Evolutionary conservation across 1,284 basidiomycete genomes (phyloP).

Genomic region (Melampsora larici-populina): DNA sequence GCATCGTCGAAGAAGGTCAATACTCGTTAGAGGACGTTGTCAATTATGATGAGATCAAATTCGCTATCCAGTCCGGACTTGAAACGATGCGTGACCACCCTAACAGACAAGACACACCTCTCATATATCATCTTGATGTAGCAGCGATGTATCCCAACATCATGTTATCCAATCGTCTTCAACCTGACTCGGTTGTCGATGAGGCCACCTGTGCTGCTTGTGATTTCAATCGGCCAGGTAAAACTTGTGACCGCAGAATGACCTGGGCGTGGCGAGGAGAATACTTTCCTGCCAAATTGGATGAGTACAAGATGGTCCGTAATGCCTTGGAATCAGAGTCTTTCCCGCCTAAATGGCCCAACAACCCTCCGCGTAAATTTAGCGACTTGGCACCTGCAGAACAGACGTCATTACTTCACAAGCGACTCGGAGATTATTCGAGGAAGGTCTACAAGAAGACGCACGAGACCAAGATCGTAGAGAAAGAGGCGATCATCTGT

Average conservation of each 20-base stretch:
- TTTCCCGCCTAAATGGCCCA: conserved; percentile 77
- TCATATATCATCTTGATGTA: conserved; percentile 98
- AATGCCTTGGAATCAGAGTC: conserved; percentile 91
- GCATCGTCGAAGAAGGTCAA: conserved; percentile 82
- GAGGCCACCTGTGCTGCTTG: conserved; percentile 96
- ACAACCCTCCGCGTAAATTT: conserved; percentile 73
- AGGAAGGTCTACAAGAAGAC: conserved; percentile 98
- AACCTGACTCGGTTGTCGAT: conserved; percentile 96
- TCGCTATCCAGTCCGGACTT: conserved; percentile 70
- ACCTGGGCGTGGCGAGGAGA: conserved; percentile 99
- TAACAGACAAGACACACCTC: conserved; percentile 78
- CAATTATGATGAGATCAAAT: conserved; percentile 92
- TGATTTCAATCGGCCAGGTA: conserved; percentile 95
- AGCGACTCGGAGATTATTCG: conserved; percentile 96
- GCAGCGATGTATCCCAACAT: conserved; percentile 99
- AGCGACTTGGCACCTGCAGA: conserved; percentile 79
- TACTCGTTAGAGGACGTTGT: conserved; percentile 76
- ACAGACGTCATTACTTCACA: conserved; percentile 87
- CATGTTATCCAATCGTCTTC: conserved; percentile 99
- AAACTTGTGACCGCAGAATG: conserved; percentile 87
- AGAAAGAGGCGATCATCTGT: conserved; percentile 91
- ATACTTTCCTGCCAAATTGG: conserved; percentile 93
- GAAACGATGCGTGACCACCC: conserved; percentile 90
- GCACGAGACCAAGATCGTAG: conserved; percentile 97
- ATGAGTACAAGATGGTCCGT: conserved; percentile 99